Percentiles rank a stretch among this genome's conserved stretches.
Conservation (phyloP, 768 basidiomycete genomes). For the Hemileccinum impolitum region DNA sequence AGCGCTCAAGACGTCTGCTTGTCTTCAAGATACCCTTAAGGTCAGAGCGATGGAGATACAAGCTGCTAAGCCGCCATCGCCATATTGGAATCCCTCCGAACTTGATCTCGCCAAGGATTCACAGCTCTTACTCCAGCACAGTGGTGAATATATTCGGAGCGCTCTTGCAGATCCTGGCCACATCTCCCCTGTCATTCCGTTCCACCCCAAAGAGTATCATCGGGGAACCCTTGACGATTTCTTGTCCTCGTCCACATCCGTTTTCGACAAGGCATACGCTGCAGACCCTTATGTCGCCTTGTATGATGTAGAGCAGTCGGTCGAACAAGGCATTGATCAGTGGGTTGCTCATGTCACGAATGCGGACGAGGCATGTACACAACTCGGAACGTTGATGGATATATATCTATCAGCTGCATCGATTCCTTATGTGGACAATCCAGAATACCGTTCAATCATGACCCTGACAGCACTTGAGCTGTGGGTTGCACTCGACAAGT, state of each 20-base stretch:
- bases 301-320: slow-evolving; percentile 35
- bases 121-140: slow-evolving; percentile 30
- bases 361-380: slow-evolving; percentile 6
- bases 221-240: slow-evolving; percentile 12
- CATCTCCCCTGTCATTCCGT: slow-evolving; percentile 6
- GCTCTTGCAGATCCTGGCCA: slow-evolving; percentile 8
- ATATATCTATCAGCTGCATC: slow-evolving; percentile 12
- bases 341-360: slow-evolving; percentile 25
- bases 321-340: slow-evolving; percentile 29
- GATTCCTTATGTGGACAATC: neutral
- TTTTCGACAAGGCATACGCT: slow-evolving; percentile 1
- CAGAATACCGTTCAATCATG: slow-evolving; percentile 31
- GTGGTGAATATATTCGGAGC: slow-evolving; percentile 26
- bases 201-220: neutral
- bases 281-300: slow-evolving; percentile 18
- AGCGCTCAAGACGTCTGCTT: neutral
- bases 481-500: slow-evolving; percentile 30
- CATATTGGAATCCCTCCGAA: slow-evolving; percentile 7
- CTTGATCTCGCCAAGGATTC: slow-evolving; percentile 23
- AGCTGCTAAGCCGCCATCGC: neutral
- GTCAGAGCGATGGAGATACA: neutral
- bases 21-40: neutral
- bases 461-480: slow-evolving; percentile 36
- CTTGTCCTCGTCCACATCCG: slow-evolving; percentile 7
- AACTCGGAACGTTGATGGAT: slow-evolving; percentile 20